These are phyloP conservation scores for Pleurostoma richardsiae DNA, from an alignment of 2,329 filamentous ascomycete genomes.

Conservation along the genomic window DNA sequence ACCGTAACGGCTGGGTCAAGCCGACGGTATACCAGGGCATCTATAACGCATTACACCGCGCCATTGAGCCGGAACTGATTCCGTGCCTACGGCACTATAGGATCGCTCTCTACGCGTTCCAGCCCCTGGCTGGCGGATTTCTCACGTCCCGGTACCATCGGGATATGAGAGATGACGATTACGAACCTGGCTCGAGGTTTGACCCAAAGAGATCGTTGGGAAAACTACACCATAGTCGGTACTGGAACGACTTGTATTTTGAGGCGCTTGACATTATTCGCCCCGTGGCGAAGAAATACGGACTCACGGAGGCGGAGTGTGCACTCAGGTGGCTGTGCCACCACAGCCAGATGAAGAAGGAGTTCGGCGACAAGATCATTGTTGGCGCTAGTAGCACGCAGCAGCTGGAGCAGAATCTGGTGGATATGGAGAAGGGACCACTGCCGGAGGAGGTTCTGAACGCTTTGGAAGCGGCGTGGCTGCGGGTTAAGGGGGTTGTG, in stretches of 20 bases:
- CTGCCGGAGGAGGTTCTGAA: constrained; percentile 65
- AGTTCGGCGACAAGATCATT: constrained; percentile 36
- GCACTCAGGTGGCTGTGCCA: constrained; percentile 62
- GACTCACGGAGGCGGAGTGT: constrained; percentile 56
- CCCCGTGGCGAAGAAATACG: constrained; percentile 54
- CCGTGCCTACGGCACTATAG: constrained; percentile 34
- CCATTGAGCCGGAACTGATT: constrained; percentile 33
- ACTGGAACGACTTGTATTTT: constrained; percentile 37
- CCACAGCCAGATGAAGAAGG: constrained; percentile 47
- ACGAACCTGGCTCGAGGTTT: constrained; percentile 27
- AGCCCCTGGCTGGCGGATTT: constrained; percentile 40
- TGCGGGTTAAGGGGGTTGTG: constrained; percentile 45
- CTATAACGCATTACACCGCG: constrained; percentile 15
- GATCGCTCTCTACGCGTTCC: constrained; percentile 32
- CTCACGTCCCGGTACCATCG: constrained; percentile 32
- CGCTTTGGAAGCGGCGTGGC: constrained; percentile 71
- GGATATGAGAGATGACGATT: constrained; percentile 12
- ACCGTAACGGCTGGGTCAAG: constrained; percentile 30
- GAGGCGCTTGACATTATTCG: constrained; percentile 46
- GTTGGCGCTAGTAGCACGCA: constrained; percentile 39
- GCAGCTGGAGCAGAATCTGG: constrained; percentile 41
- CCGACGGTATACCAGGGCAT: constrained; percentile 41
- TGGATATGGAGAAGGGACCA: constrained; percentile 49
- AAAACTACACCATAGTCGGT: constrained; percentile 46
- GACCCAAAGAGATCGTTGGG: constrained; percentile 33